phyloP scores from a whole-genome alignment of 2,329 filamentous ascomycete genomes.

The Penicillium hesseltinei region DNA sequence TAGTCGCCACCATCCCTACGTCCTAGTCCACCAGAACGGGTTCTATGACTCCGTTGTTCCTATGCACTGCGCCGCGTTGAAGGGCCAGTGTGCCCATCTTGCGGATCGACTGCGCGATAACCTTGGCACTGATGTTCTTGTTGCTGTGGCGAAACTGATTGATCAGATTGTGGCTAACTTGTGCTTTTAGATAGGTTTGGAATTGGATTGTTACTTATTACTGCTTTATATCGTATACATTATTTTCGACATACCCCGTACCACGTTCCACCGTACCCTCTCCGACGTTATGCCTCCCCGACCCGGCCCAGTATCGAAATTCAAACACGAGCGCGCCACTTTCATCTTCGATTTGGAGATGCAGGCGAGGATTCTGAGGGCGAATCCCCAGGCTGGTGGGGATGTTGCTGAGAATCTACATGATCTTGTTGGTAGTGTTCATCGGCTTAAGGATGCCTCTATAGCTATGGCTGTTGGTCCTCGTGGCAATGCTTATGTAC shows the following conservation, averaged over 20 bases:
- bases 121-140: not conserved
- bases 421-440: constrained; percentile 3
- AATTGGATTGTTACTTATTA: not conserved
- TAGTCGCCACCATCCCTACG: not conserved
- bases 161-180: constrained; percentile 3
- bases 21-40: not conserved
- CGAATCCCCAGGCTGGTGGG: constrained; percentile 9
- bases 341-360: not conserved
- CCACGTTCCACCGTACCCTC: too few species aligned
- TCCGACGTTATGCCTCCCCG: not conserved
- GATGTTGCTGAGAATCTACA: constrained; percentile 10
- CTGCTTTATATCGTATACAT: not conserved
- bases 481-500: not conserved
- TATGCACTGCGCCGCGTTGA: constrained; percentile 1
- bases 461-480: not conserved
- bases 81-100: not conserved
- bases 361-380: not conserved
- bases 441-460: not conserved
- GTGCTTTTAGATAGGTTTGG: not conserved
- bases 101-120: not conserved
- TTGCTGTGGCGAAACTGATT: not conserved
- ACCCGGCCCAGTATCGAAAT: not conserved
- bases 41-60: not conserved
- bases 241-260: not conserved
- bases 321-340: not conserved